A percentile compares a stretch with the other conserved stretches of the same genome.
phyloP scores from a whole-genome alignment of 352 stramenopile species.

The Phytophthora ramorum region DNA sequence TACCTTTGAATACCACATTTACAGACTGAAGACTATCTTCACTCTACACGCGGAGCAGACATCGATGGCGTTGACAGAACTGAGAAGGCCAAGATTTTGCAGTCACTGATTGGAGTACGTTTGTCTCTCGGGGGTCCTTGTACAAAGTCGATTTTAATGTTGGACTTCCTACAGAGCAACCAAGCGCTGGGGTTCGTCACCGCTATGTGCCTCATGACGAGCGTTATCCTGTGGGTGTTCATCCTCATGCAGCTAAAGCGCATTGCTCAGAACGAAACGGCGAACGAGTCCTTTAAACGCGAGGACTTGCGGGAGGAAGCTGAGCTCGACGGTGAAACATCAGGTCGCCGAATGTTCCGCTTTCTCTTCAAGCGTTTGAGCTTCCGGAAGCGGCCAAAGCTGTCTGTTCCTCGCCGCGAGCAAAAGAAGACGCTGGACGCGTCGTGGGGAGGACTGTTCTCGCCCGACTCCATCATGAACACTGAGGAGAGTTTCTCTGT shows the following conservation, averaged over 20 bases:
- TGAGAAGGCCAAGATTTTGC: slow-evolving; percentile 50
- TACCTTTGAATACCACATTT: background rate
- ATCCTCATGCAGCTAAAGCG: slow-evolving; percentile 78
- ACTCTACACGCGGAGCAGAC: slow-evolving; percentile 13
- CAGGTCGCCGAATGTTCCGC: slow-evolving; percentile 48
- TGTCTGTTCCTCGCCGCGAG: slow-evolving; percentile 31
- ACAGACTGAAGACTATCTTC: slow-evolving; percentile 52
- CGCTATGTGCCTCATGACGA: slow-evolving; percentile 64
- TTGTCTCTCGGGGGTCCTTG: background rate
- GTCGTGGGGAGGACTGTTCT: slow-evolving; percentile 81
- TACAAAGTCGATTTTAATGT: background rate
- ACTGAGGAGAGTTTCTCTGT: slow-evolving; percentile 71
- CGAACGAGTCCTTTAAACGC: slow-evolving; percentile 87
- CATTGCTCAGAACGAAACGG: slow-evolving; percentile 75
- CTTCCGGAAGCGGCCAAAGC: slow-evolving; percentile 36
- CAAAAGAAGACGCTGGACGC: slow-evolving; percentile 69
- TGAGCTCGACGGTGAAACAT: slow-evolving; percentile 52
- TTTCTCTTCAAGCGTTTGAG: slow-evolving; percentile 56
- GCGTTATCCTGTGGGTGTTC: slow-evolving; percentile 73
- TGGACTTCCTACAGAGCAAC: slow-evolving; percentile 50
- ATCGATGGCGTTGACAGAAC: slow-evolving; percentile 26
- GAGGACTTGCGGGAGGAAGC: slow-evolving; percentile 73
- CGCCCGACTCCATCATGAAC: slow-evolving; percentile 75
- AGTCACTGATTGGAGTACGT: slow-evolving; percentile 62
- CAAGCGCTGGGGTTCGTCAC: slow-evolving; percentile 74